Conservation (phyloP, 768 basidiomycete species). For the Pleurotus giganteus region DNA sequence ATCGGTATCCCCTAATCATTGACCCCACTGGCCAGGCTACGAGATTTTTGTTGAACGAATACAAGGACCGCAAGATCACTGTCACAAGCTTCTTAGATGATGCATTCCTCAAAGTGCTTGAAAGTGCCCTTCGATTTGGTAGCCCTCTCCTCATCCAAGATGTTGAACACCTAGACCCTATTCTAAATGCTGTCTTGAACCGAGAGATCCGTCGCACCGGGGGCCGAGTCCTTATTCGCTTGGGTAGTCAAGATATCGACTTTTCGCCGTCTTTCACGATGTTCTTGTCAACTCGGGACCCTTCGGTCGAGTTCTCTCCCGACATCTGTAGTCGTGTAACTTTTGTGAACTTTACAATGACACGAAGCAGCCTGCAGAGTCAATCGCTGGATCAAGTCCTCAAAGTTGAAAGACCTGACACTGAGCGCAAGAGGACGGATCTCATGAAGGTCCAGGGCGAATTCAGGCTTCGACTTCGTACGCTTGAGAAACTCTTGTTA, state of each 20-base stretch:
- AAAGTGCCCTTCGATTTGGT: constrained; percentile 98
- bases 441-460: constrained; percentile 98
- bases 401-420: constrained; percentile 95
- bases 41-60: constrained; percentile 89
- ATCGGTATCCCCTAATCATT: constrained; percentile 95
- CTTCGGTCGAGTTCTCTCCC: constrained; percentile 96
- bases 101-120: constrained; percentile 96
- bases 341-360: constrained; percentile 98
- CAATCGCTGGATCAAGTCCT: constrained; percentile 97
- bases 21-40: constrained; percentile 99
- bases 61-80: constrained; percentile 94
- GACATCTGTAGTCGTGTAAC: constrained; percentile 98
- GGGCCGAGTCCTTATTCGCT: constrained; percentile 93
- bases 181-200: constrained; percentile 95
- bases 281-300: constrained; percentile 97
- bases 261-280: constrained; percentile 99
- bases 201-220: constrained; percentile 95
- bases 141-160: constrained; percentile 97
- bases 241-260: constrained; percentile 98
- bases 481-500: constrained; percentile 87
- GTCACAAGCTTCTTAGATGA: constrained; percentile 99
- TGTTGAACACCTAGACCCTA: constrained; percentile 96
- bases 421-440: constrained; percentile 92
- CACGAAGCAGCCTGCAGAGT: constrained; percentile 95
- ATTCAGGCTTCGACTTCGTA: constrained; percentile 89